Evolutionary conservation across 768 basidiomycete genomes (phyloP), one percentile per base, ranked within the genome.

Genomic region (Kwoniella botswanensis): DNA sequence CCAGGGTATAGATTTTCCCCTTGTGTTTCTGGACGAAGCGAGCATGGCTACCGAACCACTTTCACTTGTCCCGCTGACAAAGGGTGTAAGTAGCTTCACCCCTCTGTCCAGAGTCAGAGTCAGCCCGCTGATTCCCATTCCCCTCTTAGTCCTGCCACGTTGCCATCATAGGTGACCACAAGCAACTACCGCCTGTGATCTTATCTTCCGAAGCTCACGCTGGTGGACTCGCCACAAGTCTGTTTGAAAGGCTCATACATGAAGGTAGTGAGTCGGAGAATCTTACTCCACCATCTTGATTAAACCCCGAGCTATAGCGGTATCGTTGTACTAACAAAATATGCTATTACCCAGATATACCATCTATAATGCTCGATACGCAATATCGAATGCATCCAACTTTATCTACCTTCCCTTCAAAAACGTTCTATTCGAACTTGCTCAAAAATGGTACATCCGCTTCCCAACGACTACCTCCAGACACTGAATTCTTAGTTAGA

Each of bases 41-140:
- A 93, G 92, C 9, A 96, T 97, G 93, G 93, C 92, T 42, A 96
- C 94, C 2, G 94, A 98, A 83, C 93, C 94, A 12, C 90, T 93
- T 24, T 92, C 93, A 21, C 85, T 96, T 66, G 91, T 98, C 75
- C 93, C 94, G 0, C 85, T 98, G 54, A 96, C 93, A 91, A 94
- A 92, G 88, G 94, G 94, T 11, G 92, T 93, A 85, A 67, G 92
- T 89, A 17, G 9, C 35, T 35, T 29, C n/a, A 18, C n/a, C 17
- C 35, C 54, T 42, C 29, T 35, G n/a, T 21, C 18, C 22, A 11
- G 22, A 15, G 35, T 4, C 6, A 26, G 56, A 26, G 6, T 29
- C 29, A 29, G 5, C 0, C n/a, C 4, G n/a, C 58, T 65, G 44
- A 53, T 26, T 9, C 41, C 24, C 44, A 53, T 35, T 10, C n/a